Evolutionary conservation across 2,329 filamentous ascomycete genomes (phyloP).

Genomic region (Phialophora macrospora): DNA sequence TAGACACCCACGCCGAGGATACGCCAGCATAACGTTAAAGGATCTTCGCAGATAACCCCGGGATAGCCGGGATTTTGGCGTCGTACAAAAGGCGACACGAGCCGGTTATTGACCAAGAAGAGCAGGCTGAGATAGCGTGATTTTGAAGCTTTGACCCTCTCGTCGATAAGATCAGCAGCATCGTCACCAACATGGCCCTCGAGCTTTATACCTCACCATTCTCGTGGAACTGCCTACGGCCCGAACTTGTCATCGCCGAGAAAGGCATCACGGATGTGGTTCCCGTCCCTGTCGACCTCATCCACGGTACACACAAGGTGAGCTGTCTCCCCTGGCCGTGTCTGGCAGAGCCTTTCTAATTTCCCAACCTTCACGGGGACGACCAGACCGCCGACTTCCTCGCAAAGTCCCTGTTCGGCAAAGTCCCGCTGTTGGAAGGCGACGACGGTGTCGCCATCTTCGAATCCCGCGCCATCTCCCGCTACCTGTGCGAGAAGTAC

Average conservation of each 20-base stretch:
- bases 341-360: conserved; percentile 4
- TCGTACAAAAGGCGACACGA: background rate
- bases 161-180: background rate
- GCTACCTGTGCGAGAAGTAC: conserved; percentile 19
- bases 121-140: background rate
- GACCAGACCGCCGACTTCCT: conserved; percentile 1
- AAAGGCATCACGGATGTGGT: conserved; percentile 15
- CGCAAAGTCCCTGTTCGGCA: conserved; percentile 21
- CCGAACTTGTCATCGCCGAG: conserved; percentile 19
- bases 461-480: conserved; percentile 20
- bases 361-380: background rate
- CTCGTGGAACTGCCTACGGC: conserved; percentile 19
- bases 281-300: conserved; percentile 4
- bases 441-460: conserved; percentile 6
- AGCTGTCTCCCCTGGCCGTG: background rate
- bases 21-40: background rate
- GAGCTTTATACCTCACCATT: conserved; percentile 17
- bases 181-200: conserved; percentile 8
- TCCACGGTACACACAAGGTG: conserved; percentile 14
- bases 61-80: background rate
- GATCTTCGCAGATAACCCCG: background rate
- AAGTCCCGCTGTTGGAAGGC: conserved; percentile 18
- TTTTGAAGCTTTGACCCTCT: background rate
- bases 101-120: background rate
- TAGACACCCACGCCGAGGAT: background rate